Percentiles rank a stretch among this genome's conserved stretches.
phyloP scores from a whole-genome alignment of 164 flowering plant genomes.

The Macadamia tetraphylla region DNA sequence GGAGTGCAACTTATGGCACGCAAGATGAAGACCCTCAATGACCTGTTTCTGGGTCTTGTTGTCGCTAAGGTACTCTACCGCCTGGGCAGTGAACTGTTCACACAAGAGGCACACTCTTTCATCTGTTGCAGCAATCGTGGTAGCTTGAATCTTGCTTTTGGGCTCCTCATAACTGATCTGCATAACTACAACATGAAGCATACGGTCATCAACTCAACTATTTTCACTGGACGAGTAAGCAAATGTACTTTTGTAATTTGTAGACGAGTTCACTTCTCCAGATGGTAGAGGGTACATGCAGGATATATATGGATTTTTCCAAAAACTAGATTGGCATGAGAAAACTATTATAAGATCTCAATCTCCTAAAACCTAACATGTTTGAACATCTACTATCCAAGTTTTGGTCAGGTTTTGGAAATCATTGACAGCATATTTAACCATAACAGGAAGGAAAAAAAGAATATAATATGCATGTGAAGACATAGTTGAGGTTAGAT shows the following conservation, averaged over 20 bases:
- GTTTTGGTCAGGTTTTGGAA: too few species aligned
- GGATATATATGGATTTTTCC: background rate
- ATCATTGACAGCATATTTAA: too few species aligned
- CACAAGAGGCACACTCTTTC: slow-evolving; percentile 57
- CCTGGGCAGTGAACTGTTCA: slow-evolving; percentile 53
- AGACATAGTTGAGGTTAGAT: too few species aligned
- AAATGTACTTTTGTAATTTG: background rate
- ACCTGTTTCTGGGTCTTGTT: slow-evolving; percentile 70
- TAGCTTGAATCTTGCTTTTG: slow-evolving; percentile 16
- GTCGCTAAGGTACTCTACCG: slow-evolving; percentile 46
- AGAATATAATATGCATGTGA: too few species aligned
- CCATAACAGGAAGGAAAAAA: too few species aligned
- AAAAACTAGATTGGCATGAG: background rate
- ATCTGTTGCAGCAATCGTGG: slow-evolving; percentile 21
- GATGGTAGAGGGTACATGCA: background rate
- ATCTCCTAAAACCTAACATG: background rate
- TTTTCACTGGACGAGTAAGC: background rate
- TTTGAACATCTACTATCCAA: too few species aligned
- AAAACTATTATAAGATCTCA: background rate
- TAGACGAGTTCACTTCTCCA: background rate
- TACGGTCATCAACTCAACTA: background rate
- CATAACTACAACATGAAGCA: slow-evolving; percentile 21
- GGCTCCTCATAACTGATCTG: slow-evolving; percentile 17
- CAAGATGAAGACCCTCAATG: slow-evolving; percentile 41
- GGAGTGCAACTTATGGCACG: slow-evolving; percentile 49